Base-by-base conservation (phyloP, 169 alveolate genomes). In the Plasmodium coatneyi region DNA sequence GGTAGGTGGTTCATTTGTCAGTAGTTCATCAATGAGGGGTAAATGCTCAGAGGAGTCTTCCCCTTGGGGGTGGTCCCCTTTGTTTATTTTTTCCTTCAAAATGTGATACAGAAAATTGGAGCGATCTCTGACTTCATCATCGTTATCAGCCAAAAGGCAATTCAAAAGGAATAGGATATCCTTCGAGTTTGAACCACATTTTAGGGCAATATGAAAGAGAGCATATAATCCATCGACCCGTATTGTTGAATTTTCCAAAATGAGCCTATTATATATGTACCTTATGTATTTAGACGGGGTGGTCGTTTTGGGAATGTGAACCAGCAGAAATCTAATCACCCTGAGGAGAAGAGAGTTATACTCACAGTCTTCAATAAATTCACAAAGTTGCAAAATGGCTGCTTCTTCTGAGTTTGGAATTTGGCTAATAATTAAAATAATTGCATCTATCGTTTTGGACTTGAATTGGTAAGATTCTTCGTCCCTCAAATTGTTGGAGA, bases 341-440 rank as follows among this genome's bases (percentile, higher is more conserved):
- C 97, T 95, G 7, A 95, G 94, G 78, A 93, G 96, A 10, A 99
- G 94, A 54, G 97, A 96, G 28, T 99, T 98, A 95, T 97, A 98
- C 87, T 98, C 99, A 86, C 99, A 99, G 95, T 99, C 99, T 96
- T 98, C 99, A 39, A 99, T 99, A 92, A 98, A 98, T 95, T 99
- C 99, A 82, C 99, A 99, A 43, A 97, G 96, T 92, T 97, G 98
- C 16, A 98, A 96, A 28, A 98, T 93, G 22, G 99, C 98, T 52
- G 97, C 83, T 34, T 98, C 98, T 84, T 96, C 91, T 89, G 98
- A 97, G 43, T 95, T 93, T 34, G 98, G 98, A 30, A 95, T 92
- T 84, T 81, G 91, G 9, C 95, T 95, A 66, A 98, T 96, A 78
- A 99, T 97, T 92, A 97, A 95, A 82, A 99, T 97, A 22, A 99